phyloP scores from a whole-genome alignment of 2,329 filamentous ascomycete species.

The Acrocalymma vagum region DNA sequence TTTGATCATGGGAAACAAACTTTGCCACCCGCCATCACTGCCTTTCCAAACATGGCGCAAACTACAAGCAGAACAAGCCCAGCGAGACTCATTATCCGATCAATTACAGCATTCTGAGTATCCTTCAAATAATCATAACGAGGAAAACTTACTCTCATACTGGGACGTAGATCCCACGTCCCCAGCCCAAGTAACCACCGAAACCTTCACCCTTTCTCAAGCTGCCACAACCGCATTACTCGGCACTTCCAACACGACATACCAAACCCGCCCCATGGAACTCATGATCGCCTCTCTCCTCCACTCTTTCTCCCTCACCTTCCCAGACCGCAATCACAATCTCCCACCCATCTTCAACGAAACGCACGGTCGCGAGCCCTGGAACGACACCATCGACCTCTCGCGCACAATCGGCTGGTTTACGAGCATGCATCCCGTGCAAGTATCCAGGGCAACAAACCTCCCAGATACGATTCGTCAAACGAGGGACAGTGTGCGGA shows the following conservation, averaged over 20 bases:
- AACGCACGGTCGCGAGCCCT: conserved; percentile 20
- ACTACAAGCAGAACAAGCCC: conserved; percentile 10
- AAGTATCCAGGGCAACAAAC: conserved; percentile 40
- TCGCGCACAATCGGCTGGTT: conserved; percentile 23
- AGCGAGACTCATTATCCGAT: conserved; percentile 22
- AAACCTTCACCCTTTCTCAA: too few relatives aligned
- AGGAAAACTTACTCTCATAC: conserved; percentile 42
- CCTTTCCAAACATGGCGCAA: conserved; percentile 17
- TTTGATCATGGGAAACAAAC: conserved; percentile 5
- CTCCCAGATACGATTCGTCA: conserved; percentile 22
- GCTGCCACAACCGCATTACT: conserved; percentile 1
- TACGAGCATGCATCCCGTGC: conserved; percentile 11
- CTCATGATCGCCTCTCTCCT: conserved; percentile 1
- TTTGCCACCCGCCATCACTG: conserved; percentile 3
- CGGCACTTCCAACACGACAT: conserved; percentile 13
- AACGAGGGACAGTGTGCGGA: conserved; percentile 57
- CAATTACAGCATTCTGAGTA: background rate
- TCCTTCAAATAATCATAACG: conserved; percentile 1
- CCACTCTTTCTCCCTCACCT: conserved; percentile 58
- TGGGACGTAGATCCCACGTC: conserved; percentile 51
- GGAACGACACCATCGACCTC: conserved; percentile 23
- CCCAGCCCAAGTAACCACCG: conserved; percentile 43
- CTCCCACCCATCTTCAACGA: conserved; percentile 48
- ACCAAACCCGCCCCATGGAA: background rate
- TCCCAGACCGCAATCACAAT: conserved; percentile 51